phyloP scores from a whole-genome alignment of 441 rosid species.

The Arabidopsis hybrid region DNA sequence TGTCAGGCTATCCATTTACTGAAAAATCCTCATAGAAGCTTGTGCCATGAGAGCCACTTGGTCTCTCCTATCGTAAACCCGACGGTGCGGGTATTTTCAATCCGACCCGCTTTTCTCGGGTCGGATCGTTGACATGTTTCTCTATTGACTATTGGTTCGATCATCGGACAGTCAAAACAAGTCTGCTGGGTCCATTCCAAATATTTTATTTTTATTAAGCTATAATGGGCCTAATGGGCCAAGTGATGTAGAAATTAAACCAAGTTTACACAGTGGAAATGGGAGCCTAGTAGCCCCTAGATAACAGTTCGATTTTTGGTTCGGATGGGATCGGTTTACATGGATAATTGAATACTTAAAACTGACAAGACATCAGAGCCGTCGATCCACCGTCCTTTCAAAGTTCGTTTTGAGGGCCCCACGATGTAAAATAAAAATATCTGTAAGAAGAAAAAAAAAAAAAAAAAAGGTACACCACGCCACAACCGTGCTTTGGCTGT shows the following conservation, averaged over 20 bases:
- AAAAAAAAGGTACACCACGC: slow-evolving; percentile 34
- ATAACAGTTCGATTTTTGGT: background rate
- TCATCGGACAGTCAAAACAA: slow-evolving; percentile 25
- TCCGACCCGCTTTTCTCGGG: slow-evolving; percentile 19
- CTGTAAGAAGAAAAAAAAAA: slow-evolving; percentile 11
- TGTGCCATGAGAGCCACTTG: slow-evolving; percentile 45
- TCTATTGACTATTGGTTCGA: slow-evolving; percentile 2
- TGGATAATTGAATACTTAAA: background rate
- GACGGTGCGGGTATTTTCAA: slow-evolving; percentile 36
- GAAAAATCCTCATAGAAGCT: slow-evolving; percentile 15
- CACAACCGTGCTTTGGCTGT: slow-evolving; percentile 41
- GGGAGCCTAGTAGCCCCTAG: background rate
- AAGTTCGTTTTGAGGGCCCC: slow-evolving; percentile 44
- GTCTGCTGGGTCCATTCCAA: slow-evolving; percentile 10
- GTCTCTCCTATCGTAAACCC: slow-evolving; percentile 23
- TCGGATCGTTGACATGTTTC: slow-evolving; percentile 34
- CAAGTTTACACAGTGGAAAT: background rate
- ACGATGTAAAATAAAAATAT: slow-evolving; percentile 11
- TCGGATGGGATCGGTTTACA: background rate
- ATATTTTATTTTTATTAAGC: background rate
- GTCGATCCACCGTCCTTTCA: slow-evolving; percentile 41
- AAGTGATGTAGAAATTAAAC: background rate
- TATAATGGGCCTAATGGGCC: slow-evolving; percentile 15
- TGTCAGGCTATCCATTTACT: slow-evolving; percentile 32
- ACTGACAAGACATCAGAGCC: slow-evolving; percentile 45